Conservation (phyloP, 805 yeast species). For the Wickerhamiella occidentalis region DNA sequence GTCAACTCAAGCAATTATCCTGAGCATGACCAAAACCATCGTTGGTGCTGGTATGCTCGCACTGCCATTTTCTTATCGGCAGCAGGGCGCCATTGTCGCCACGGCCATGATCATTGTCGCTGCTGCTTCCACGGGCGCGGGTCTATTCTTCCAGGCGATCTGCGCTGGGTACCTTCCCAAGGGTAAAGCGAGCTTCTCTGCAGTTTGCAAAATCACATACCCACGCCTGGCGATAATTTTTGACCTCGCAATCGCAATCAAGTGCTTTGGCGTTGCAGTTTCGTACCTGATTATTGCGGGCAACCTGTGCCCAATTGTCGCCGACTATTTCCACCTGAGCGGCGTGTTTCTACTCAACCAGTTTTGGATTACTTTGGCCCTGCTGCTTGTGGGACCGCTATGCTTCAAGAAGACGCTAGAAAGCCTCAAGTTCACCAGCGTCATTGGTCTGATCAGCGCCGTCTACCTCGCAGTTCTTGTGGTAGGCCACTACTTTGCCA, state of each 20-base stretch:
- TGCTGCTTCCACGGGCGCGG: conserved; percentile 53
- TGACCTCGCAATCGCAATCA: conserved; percentile 61
- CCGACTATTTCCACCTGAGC: conserved; percentile 22
- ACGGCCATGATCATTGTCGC: conserved; percentile 42
- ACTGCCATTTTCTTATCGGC: conserved; percentile 54
- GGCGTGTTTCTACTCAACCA: conserved; percentile 36
- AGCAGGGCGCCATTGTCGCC: conserved; percentile 54
- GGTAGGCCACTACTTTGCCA: conserved; percentile 49
- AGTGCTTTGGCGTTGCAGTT: conserved; percentile 72
- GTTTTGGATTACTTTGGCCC: conserved; percentile 19
- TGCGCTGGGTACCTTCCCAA: conserved; percentile 35
- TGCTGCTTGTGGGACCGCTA: conserved; percentile 42
- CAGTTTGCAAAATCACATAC: conserved; percentile 53
- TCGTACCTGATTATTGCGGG: conserved; percentile 63
- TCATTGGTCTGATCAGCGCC: conserved; percentile 71
- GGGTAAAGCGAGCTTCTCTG: conserved; percentile 59
- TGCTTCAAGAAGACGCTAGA: conserved; percentile 66
- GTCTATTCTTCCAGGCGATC: conserved; percentile 31
- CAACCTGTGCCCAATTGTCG: conserved; percentile 53
- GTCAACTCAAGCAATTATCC: conserved; percentile 37
- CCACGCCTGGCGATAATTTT: conserved; percentile 56
- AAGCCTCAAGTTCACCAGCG: conserved; percentile 73
- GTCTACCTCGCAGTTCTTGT: conserved; percentile 65
- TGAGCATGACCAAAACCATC: conserved; percentile 60
- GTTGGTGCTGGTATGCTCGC: conserved; percentile 72